phyloP scores from a whole-genome alignment of 805 yeast species.

The Candida golubevii region DNA sequence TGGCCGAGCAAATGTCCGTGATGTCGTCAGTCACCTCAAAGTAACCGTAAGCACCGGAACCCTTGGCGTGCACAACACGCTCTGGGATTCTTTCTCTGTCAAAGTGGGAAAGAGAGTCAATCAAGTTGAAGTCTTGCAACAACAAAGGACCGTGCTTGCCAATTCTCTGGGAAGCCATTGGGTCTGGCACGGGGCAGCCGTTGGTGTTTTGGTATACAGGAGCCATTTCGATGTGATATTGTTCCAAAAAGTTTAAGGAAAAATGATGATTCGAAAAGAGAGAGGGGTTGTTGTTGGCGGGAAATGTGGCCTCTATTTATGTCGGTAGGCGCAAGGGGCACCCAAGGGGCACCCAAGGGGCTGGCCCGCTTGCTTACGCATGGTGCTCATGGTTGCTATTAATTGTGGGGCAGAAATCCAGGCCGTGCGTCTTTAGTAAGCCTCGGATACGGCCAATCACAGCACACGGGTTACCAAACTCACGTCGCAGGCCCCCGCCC shows the following conservation, averaged over 20 bases:
- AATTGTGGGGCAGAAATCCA: constrained; percentile 12
- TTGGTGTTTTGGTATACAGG: constrained; percentile 68
- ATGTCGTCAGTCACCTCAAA: constrained; percentile 74
- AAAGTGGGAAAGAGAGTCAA: constrained; percentile 81
- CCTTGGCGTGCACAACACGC: constrained; percentile 91
- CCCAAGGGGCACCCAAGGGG: no score
- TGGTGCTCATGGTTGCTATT: background rate
- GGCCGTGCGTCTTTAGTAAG: constrained; percentile 10
- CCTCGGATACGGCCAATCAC: constrained; percentile 6
- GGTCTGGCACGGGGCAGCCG: constrained; percentile 73
- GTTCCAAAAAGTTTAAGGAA: no score
- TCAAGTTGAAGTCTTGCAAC: constrained; percentile 74
- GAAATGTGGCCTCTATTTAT: no score
- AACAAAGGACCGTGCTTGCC: constrained; percentile 76
- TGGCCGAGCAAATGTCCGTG: constrained; percentile 24
- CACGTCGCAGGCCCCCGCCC: no score
- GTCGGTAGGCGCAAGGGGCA: no score
- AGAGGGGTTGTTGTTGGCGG: no score
- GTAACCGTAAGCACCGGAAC: constrained; percentile 85
- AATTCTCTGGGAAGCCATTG: constrained; percentile 72
- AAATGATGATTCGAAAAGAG: no score
- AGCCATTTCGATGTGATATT: constrained; percentile 29
- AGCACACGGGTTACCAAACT: constrained; percentile 1
- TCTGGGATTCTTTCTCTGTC: constrained; percentile 90
- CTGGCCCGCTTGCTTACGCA: background rate